Evolutionary conservation across 1,284 basidiomycete genomes (phyloP).

Genomic region (Heterobasidion irregulare): DNA sequence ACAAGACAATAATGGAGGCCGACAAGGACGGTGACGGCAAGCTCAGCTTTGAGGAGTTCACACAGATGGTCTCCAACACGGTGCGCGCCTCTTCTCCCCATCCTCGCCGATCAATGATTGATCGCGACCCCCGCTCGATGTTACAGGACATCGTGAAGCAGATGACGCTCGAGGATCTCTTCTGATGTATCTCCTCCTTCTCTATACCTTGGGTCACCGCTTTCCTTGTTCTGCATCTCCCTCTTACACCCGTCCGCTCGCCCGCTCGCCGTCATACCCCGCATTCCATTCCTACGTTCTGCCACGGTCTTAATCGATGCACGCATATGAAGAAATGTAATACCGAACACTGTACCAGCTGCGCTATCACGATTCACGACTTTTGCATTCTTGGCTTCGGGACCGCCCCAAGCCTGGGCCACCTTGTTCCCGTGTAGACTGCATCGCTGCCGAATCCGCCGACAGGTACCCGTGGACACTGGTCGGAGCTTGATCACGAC

Average conservation of each 20-base stretch:
- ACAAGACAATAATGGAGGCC: constrained; percentile 99
- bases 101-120: constrained; percentile 8
- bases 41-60: constrained; percentile 95
- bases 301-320: constrained; percentile 4
- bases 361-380: not conserved
- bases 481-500: not conserved
- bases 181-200: constrained; percentile 30
- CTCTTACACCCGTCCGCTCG: not conserved
- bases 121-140: not conserved
- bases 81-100: constrained; percentile 35
- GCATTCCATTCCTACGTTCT: constrained; percentile 2
- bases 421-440: not conserved
- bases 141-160: constrained; percentile 88
- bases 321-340: constrained; percentile 6
- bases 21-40: constrained; percentile 98
- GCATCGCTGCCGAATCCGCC: not conserved
- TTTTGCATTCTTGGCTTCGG: not conserved
- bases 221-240: not conserved
- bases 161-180: constrained; percentile 95
- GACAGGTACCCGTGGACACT: not conserved
- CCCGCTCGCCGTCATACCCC: constrained; percentile 1
- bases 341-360: constrained; percentile 4
- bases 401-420: no score
- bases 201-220: no score
- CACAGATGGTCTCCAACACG: constrained; percentile 94